phyloP scores from a whole-genome alignment of 2,329 filamentous ascomycete species.

The Dactylonectria estremocensis region DNA sequence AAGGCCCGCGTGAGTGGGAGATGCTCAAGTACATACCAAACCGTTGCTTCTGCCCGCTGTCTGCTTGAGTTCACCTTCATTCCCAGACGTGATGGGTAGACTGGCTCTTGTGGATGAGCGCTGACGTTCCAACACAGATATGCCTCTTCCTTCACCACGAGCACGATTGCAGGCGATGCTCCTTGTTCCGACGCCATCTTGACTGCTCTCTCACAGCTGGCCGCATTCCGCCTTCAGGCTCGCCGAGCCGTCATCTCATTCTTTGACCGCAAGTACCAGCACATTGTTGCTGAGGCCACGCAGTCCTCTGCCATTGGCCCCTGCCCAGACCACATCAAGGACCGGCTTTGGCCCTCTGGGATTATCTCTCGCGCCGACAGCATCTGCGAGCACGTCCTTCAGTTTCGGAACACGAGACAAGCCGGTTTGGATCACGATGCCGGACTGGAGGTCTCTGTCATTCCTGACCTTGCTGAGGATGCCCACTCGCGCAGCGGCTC shows the following conservation, averaged over 20 bases:
- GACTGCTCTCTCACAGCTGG: conserved; percentile 60
- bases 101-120: not conserved
- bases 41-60: not conserved
- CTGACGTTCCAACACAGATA: conserved; percentile 8
- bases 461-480: conserved; percentile 1
- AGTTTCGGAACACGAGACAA: not conserved
- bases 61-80: not conserved
- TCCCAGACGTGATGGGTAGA: not conserved
- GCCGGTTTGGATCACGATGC: not conserved
- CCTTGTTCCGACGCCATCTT: conserved; percentile 48
- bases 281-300: conserved; percentile 60
- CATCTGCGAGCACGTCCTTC: conserved; percentile 9
- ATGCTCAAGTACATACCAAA: conserved; percentile 5
- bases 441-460: not conserved
- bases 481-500: not conserved
- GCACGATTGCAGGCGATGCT: not conserved
- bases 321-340: conserved; percentile 42
- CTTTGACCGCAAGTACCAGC: conserved; percentile 58
- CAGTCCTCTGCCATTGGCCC: conserved; percentile 50
- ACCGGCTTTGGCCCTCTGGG: not conserved
- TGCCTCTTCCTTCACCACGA: conserved; percentile 1
- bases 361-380: not conserved
- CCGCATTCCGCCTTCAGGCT: conserved; percentile 54
- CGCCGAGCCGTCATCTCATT: conserved; percentile 59
- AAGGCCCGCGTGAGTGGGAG: conserved; percentile 13